phyloP scores from a whole-genome alignment of 345 rosid species.

The Streptanthus diversifolius region DNA sequence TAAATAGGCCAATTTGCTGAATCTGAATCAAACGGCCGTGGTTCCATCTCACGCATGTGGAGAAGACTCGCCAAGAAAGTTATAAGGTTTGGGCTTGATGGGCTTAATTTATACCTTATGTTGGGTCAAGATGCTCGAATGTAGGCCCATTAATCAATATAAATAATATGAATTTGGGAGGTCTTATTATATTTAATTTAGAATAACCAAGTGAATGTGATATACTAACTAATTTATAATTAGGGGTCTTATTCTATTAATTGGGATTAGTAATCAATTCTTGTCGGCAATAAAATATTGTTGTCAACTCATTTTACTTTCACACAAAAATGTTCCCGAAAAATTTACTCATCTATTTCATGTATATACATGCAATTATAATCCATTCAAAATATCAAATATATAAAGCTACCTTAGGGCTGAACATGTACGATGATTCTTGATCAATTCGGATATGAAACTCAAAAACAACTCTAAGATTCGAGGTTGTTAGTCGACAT shows the following conservation, averaged over 20 bases:
- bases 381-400: neutral
- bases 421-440: neutral
- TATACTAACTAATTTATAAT: conserved; percentile 30
- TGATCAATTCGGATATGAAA: neutral
- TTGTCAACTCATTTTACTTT: conserved; percentile 15
- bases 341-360: neutral
- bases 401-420: neutral
- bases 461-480: neutral
- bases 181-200: conserved; percentile 22
- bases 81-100: neutral
- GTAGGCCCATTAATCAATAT: neutral
- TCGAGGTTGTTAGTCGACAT: neutral
- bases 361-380: neutral
- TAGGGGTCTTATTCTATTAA: conserved; percentile 26
- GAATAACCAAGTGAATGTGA: conserved; percentile 21
- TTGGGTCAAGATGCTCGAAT: neutral
- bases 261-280: conserved; percentile 2
- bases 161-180: neutral
- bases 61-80: conserved; percentile 3
- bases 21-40: conserved; percentile 16
- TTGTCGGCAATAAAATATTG: conserved; percentile 23
- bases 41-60: neutral
- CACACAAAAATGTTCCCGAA: neutral
- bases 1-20: conserved; percentile 5
- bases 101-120: neutral